phyloP scores from a whole-genome alignment of 305 asterid genomes.

The Withania somnifera region DNA sequence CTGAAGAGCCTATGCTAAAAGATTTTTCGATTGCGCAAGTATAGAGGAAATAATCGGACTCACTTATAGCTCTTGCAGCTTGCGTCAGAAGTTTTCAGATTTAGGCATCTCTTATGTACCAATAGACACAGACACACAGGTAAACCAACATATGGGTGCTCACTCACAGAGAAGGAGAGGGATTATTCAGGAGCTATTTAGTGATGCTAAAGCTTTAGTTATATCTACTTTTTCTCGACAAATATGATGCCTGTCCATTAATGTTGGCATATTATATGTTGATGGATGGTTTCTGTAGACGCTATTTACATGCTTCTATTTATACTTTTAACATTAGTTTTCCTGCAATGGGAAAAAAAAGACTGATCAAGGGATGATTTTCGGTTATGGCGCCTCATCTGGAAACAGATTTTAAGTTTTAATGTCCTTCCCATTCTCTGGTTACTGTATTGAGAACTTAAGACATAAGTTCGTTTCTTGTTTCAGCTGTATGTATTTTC shows the following conservation, averaged over 20 bases:
- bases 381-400: neutral
- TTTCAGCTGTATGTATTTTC: neutral
- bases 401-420: neutral
- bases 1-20: neutral
- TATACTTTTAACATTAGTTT: neutral
- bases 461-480: neutral
- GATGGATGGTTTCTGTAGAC: neutral
- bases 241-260: neutral
- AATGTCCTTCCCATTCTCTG: neutral
- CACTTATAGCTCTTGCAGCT: neutral
- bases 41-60: neutral
- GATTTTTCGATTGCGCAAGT: neutral
- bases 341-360: neutral
- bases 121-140: neutral
- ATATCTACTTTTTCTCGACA: neutral
- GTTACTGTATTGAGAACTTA: neutral
- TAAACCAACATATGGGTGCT: no score
- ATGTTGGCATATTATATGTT: neutral
- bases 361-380: neutral
- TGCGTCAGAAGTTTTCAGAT: neutral
- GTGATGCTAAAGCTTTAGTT: neutral
- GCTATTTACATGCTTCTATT: neutral
- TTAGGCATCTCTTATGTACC: neutral
- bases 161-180: neutral
- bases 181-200: neutral